Conservation (phyloP, 2,329 filamentous ascomycete genomes). For the Cladosporium sp. region DNA sequence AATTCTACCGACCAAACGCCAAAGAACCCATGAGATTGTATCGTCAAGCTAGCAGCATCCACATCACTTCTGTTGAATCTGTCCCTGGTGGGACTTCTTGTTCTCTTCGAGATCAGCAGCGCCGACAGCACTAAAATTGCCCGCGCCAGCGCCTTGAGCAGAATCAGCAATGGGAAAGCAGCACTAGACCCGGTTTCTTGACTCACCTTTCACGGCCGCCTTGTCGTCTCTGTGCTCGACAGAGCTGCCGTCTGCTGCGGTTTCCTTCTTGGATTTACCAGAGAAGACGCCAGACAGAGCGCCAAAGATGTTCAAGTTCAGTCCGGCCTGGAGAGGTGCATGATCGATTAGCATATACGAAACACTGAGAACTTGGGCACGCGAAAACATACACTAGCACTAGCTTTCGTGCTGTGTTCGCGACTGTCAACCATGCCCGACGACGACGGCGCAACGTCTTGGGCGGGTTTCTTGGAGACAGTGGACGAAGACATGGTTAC, state of each 20-base stretch:
- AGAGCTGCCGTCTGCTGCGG: slow-evolving; percentile 27
- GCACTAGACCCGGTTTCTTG: too few relatives aligned
- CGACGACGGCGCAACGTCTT: slow-evolving; percentile 5
- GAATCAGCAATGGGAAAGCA: slow-evolving; percentile 1
- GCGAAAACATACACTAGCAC: slow-evolving; percentile 27
- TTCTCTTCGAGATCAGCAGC: slow-evolving; percentile 26
- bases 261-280: slow-evolving; percentile 30
- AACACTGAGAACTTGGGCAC: not conserved
- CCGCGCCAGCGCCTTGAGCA: slow-evolving; percentile 25
- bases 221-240: slow-evolving; percentile 28
- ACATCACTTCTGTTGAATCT: slow-evolving; percentile 11
- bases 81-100: slow-evolving; percentile 9
- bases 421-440: slow-evolving; percentile 23
- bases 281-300: slow-evolving; percentile 32
- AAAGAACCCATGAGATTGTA: not conserved
- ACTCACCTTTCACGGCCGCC: slow-evolving; percentile 26
- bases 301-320: slow-evolving; percentile 36
- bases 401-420: slow-evolving; percentile 31
- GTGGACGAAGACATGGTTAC: slow-evolving; percentile 5
- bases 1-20: not conserved
- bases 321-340: slow-evolving; percentile 27
- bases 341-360: not conserved
- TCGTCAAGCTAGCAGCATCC: not conserved
- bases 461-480: slow-evolving; percentile 8
- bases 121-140: slow-evolving; percentile 22